phyloP scores from a whole-genome alignment of 371 early-diverging fungal genomes.

The Funneliformis caledonium region DNA sequence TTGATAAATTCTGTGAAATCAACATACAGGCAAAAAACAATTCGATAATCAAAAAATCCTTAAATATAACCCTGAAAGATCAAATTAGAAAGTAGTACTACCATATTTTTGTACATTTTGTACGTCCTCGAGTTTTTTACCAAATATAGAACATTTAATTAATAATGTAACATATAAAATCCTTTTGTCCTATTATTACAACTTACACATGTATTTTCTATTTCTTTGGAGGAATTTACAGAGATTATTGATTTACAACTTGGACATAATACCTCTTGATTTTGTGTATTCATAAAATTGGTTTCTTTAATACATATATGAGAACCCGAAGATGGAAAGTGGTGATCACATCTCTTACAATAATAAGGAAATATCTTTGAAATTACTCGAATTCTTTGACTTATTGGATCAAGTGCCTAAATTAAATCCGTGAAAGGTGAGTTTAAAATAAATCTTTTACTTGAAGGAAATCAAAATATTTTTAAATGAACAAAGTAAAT shows the following conservation, averaged over 20 bases:
- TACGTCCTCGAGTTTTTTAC: neutral
- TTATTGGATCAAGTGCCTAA: constrained; percentile 9
- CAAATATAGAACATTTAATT: neutral
- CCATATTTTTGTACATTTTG: no score
- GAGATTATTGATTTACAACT: neutral
- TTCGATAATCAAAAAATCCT: no score
- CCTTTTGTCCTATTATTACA: neutral
- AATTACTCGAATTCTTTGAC: neutral
- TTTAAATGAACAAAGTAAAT: neutral
- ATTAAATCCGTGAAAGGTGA: neutral
- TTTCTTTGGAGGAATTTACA: neutral
- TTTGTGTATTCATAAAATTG: neutral
- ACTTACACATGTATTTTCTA: neutral
- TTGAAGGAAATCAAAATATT: no score
- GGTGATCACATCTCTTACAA: neutral
- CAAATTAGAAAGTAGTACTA: no score
- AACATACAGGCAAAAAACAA: neutral
- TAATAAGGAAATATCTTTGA: constrained; percentile 21
- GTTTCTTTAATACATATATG: constrained; percentile 7
- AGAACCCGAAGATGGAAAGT: neutral
- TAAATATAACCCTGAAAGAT: no score
- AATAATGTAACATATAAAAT: neutral
- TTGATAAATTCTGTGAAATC: neutral
- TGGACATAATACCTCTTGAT: neutral
- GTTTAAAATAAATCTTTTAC: no score